Percentiles rank a stretch among this genome's conserved stretches.
Evolutionary conservation across 306 rosid species (phyloP).

Genomic region (Begonia masoniana): DNA sequence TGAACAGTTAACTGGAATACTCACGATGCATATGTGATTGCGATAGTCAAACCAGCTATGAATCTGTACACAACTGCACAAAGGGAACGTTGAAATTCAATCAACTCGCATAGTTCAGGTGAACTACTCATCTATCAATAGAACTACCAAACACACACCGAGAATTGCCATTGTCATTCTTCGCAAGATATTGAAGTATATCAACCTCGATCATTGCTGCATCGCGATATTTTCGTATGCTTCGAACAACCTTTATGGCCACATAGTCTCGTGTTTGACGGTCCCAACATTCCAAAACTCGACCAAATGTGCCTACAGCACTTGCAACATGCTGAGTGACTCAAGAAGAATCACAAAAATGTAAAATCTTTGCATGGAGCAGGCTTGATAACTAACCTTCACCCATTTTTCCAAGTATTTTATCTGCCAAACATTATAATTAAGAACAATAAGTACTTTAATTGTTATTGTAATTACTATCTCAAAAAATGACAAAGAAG

Average conservation of each 20-base stretch:
- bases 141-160: slow-evolving; percentile 25
- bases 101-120: not conserved
- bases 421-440: slow-evolving; percentile 39
- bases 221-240: slow-evolving; percentile 76
- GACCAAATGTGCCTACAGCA: slow-evolving; percentile 99
- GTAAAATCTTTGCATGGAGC: slow-evolving; percentile 65
- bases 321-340: slow-evolving; percentile 88
- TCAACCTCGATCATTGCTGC: slow-evolving; percentile 95
- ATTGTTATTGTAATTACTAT: too few relatives aligned
- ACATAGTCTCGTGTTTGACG: slow-evolving; percentile 75
- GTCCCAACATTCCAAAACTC: slow-evolving; percentile 99
- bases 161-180: slow-evolving; percentile 48
- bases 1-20: slow-evolving; percentile 22
- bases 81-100: slow-evolving; percentile 8
- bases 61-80: slow-evolving; percentile 82
- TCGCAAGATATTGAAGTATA: slow-evolving; percentile 53
- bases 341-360: slow-evolving; percentile 62
- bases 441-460: not conserved
- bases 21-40: slow-evolving; percentile 93
- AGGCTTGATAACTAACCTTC: slow-evolving; percentile 98
- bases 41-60: slow-evolving; percentile 84
- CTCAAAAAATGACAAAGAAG: too few relatives aligned
- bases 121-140: not conserved
- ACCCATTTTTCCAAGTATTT: slow-evolving; percentile 92
- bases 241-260: slow-evolving; percentile 82